Base-by-base conservation (phyloP, 1,284 basidiomycete species). In the Stereum hirsutum region DNA sequence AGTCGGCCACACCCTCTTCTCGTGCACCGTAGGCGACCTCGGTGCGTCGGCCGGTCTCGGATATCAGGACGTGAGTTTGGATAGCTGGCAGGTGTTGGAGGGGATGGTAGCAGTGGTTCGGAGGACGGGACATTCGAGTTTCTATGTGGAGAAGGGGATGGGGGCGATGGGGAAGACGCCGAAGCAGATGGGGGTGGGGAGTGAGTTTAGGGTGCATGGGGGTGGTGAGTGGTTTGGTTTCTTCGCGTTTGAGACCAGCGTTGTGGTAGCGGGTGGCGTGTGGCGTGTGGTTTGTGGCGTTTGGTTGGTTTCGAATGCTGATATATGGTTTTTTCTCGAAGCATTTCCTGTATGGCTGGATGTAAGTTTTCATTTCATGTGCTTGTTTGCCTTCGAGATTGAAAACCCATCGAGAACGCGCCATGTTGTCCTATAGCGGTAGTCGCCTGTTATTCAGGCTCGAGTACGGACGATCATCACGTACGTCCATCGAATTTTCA, bases 341-440 rank as follows among this genome's bases (percentile, higher is more conserved):
- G 85, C 86, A 1, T 89, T 86, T 67, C 85, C 85, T 12, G 78
- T 89, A 52, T 89, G 85, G 85, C 62, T 89, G 43, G 79, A 87
- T 70, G 85, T 84, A 60, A 55, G 14, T 27, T 34, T 17, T 35
- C 17, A 17, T 30, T 20, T 33, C 20, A 25, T 20, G 19, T 35
- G 8, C 33, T 15, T 20, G 26, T 24, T 45, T 40, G 31, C 32
- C 49, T 52, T 39, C 19, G 20, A 10, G 12, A 23, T 14, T 33
- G 25, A 28, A 21, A 36, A 41, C 49, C 30, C 28, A 27, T 30
- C 12, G 52, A 88, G 85, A 88, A 85, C 48, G 83, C 81, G n/a
- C 78, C 74, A 20, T 83, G 82, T 52, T 84, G 82, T 55, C 86
- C 86, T 1, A 85, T 89, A 47, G 86, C 78, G 5, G 64, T 89